Evolutionary conservation across 768 basidiomycete species (phyloP).

Genomic region (Lactarius tabidus): DNA sequence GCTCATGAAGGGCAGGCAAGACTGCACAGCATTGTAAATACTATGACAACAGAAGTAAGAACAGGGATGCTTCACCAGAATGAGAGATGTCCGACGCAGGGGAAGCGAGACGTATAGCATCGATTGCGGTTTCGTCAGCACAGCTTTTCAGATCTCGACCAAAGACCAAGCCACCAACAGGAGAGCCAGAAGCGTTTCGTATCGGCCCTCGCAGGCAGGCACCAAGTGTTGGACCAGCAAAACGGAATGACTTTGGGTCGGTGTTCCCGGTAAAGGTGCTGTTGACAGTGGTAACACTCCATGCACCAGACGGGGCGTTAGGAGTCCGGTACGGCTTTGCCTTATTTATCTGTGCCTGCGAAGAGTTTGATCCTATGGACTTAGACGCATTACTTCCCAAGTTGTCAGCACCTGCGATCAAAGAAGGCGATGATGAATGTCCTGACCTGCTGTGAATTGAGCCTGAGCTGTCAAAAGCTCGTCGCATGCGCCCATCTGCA

Average conservation of each 20-base stretch:
- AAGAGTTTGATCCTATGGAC: constrained; percentile 21
- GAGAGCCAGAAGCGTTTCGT: constrained; percentile 34
- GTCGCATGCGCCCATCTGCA: constrained; percentile 67
- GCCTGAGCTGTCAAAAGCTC: constrained; percentile 21
- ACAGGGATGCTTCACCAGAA: constrained; percentile 1
- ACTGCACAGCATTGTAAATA: constrained; percentile 12
- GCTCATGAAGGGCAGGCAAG: constrained; percentile 23
- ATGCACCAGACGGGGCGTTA: constrained; percentile 55
- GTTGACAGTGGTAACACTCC: constrained; percentile 27
- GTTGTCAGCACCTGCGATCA: constrained; percentile 9
- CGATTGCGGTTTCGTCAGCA: constrained; percentile 54
- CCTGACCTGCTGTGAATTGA: constrained; percentile 7
- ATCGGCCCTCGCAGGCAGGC: constrained; percentile 52
- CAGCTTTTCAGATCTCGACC: constrained; percentile 53
- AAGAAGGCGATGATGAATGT: constrained; percentile 40
- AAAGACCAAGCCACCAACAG: constrained; percentile 58
- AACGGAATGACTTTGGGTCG: constrained; percentile 42
- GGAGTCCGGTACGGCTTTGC: constrained; percentile 49
- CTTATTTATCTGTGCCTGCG: constrained; percentile 25
- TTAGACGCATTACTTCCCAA: constrained; percentile 24
- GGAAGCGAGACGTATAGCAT: constrained; percentile 24
- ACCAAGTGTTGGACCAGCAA: constrained; percentile 50
- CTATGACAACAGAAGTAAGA: constrained; percentile 13
- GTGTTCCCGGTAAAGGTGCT: constrained; percentile 48
- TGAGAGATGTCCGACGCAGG: constrained; percentile 11